Percentiles rank a stretch among this genome's conserved stretches.
phyloP scores from a whole-genome alignment of 352 stramenopile genomes.

The Globisporangium paroecandrum region DNA sequence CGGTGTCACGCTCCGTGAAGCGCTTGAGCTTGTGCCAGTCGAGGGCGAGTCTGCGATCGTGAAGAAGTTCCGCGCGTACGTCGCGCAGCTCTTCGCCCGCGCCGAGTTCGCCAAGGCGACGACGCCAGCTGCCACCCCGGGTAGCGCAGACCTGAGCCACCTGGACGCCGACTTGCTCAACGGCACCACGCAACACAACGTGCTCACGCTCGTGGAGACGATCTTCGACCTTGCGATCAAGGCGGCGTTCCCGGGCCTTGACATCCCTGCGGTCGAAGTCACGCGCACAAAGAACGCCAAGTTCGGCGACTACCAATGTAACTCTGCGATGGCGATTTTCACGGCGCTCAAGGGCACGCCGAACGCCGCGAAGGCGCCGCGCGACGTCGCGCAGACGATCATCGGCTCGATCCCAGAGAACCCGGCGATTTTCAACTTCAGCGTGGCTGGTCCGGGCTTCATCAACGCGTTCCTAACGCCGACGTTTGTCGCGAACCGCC shows the following conservation, averaged over 20 bases:
- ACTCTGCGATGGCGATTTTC: slow-evolving; percentile 96
- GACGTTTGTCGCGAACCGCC: slow-evolving; percentile 73
- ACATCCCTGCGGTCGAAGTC: slow-evolving; percentile 55
- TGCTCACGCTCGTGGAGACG: slow-evolving; percentile 69
- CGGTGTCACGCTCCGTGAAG: slow-evolving; percentile 60
- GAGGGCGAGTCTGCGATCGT: slow-evolving; percentile 45
- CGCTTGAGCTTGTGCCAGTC: slow-evolving; percentile 52
- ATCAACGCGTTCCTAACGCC: slow-evolving; percentile 95
- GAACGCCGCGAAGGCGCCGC: slow-evolving; percentile 67
- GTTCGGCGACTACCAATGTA: slow-evolving; percentile 98
- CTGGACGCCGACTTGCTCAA: slow-evolving; percentile 44
- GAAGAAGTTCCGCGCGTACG: slow-evolving; percentile 63
- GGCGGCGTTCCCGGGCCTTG: slow-evolving; percentile 57
- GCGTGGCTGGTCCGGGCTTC: slow-evolving; percentile 94
- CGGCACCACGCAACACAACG: slow-evolving; percentile 72
- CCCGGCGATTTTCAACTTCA: slow-evolving; percentile 86
- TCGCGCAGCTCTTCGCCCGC: slow-evolving; percentile 53
- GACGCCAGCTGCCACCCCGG: slow-evolving; percentile 19
- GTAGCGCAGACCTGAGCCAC: slow-evolving; percentile 22
- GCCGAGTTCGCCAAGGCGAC: slow-evolving; percentile 48
- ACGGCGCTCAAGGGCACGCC: slow-evolving; percentile 92
- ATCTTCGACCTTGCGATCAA: slow-evolving; percentile 75
- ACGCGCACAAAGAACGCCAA: slow-evolving; percentile 82
- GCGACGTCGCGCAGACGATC: slow-evolving; percentile 89
- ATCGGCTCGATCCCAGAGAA: slow-evolving; percentile 82